Conservation (phyloP, 495 filamentous ascomycete species). For the Pseudevernia furfuracea region DNA sequence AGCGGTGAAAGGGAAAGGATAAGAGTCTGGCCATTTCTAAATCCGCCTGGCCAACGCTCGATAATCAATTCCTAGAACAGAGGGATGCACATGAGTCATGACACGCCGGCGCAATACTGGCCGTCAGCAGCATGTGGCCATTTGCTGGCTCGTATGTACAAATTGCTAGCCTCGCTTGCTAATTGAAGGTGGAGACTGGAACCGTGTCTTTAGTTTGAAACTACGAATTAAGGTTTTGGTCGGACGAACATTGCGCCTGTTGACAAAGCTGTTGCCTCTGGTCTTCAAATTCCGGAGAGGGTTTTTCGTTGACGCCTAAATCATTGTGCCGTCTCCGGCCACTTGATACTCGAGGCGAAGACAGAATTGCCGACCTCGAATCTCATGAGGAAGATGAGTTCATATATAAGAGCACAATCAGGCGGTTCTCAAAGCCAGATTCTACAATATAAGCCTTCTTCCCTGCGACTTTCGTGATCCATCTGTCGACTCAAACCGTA, state of each 20-base stretch:
- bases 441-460: too few species aligned
- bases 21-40: neutral
- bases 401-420: neutral
- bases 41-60: neutral
- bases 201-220: neutral
- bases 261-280: neutral
- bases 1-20: constrained; percentile 10
- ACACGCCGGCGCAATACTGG: neutral
- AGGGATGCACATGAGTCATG: neutral
- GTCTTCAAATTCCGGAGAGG: too few species aligned
- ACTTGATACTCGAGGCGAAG: neutral
- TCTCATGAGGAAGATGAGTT: too few species aligned
- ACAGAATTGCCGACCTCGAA: neutral
- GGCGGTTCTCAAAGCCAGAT: neutral
- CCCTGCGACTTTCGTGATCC: neutral
- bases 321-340: neutral
- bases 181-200: neutral
- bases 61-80: neutral
- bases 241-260: neutral
- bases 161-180: neutral
- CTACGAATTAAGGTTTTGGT: neutral
- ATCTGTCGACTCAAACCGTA: neutral
- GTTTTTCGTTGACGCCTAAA: neutral
- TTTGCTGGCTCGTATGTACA: neutral
- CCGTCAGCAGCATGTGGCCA: neutral